Conservation (phyloP, 1,139 yeast species). For the Pichia sp. region DNA sequence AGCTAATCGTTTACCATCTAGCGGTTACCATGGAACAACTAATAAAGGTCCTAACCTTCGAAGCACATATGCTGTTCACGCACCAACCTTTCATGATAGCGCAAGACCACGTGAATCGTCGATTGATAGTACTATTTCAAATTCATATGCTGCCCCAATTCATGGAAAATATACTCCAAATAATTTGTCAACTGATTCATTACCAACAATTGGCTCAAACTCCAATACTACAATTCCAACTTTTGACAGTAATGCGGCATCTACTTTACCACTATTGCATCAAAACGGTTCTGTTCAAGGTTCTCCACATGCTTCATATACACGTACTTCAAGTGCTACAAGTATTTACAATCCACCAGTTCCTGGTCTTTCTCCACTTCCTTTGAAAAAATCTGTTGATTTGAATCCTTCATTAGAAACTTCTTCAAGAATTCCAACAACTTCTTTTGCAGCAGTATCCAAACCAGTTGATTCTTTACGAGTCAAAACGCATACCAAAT, state of each 20-base stretch:
- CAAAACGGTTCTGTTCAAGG: no score
- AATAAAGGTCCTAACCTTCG: background rate
- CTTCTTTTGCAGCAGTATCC: no score
- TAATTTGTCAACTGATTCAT: conserved; percentile 11
- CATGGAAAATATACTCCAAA: conserved; percentile 4
- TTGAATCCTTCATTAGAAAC: background rate
- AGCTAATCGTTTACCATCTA: background rate
- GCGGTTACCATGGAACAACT: background rate
- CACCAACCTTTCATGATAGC: conserved; percentile 2
- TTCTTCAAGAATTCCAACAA: conserved; percentile 1
- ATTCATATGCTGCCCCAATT: background rate
- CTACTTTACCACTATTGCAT: background rate
- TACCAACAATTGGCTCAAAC: conserved; percentile 17
- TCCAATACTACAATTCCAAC: background rate
- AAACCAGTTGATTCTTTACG: no score
- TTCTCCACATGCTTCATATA: background rate
- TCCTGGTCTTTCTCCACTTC: background rate
- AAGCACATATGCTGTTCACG: background rate
- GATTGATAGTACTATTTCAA: background rate
- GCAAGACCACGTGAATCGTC: conserved; percentile 1
- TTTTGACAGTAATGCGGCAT: background rate
- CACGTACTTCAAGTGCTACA: background rate
- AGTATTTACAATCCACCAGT: background rate
- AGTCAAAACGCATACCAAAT: no score
- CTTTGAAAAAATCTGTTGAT: background rate